These are phyloP conservation scores for Chrysoporthe cubensis DNA, from an alignment of 2,329 filamentous ascomycete genomes.

Conservation along the genomic window DNA sequence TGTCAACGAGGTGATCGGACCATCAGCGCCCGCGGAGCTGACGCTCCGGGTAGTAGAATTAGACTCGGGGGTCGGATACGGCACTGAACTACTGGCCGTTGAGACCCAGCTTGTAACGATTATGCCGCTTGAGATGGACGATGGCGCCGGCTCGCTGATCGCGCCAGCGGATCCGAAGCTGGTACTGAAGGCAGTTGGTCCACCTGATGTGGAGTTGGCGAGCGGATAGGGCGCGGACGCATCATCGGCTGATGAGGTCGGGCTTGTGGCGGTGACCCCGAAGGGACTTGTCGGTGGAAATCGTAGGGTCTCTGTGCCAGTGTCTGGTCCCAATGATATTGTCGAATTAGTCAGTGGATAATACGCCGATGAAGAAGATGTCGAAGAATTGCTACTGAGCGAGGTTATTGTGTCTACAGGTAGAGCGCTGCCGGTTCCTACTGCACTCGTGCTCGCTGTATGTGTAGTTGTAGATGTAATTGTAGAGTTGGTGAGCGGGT, in stretches of 20 bases:
- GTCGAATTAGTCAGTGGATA: constrained; percentile 3
- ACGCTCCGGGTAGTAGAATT: no score
- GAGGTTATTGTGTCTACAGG: background rate
- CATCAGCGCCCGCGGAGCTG: background rate
- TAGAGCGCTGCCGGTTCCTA: background rate
- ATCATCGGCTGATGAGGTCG: background rate
- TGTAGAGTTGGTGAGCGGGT: background rate
- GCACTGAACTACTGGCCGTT: background rate
- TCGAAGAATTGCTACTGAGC: background rate
- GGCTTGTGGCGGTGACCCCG: background rate
- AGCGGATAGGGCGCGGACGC: background rate
- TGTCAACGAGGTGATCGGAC: no score
- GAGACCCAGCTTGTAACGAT: background rate
- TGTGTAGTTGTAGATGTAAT: background rate
- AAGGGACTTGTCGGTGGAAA: background rate
- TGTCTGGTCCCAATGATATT: background rate
- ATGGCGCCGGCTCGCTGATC: background rate
- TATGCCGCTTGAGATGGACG: background rate
- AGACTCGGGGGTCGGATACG: background rate
- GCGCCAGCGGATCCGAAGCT: background rate
- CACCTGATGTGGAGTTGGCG: background rate
- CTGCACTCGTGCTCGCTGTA: no score
- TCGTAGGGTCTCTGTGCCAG: background rate
- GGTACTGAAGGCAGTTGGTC: background rate
- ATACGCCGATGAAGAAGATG: no score